Evolutionary conservation across 495 filamentous ascomycete species (phyloP).

Genomic region (Aspergillus kassunensis): DNA sequence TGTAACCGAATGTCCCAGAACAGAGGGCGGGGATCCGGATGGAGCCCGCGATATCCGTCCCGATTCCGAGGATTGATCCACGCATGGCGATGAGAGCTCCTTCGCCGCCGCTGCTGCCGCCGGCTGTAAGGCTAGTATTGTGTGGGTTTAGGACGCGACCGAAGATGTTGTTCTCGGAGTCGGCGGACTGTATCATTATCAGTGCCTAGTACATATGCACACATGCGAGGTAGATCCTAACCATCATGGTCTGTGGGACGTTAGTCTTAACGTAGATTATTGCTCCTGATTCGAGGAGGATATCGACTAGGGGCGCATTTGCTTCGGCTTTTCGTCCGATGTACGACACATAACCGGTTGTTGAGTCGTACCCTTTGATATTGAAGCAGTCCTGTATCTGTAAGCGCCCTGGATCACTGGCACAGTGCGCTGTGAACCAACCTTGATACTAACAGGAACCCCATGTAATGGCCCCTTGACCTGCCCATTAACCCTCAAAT

Average conservation of each 20-base stretch:
- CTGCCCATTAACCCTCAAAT: constrained; percentile 27
- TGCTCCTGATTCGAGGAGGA: background rate
- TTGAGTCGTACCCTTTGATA: constrained; percentile 42
- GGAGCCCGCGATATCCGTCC: constrained; percentile 57
- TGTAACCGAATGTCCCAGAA: constrained; percentile 58
- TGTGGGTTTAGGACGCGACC: constrained; percentile 52
- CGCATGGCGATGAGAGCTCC: constrained; percentile 55
- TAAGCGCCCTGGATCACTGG: background rate
- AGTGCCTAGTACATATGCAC: background rate
- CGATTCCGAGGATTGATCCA: constrained; percentile 58
- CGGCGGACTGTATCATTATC: constrained; percentile 32
- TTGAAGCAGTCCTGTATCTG: constrained; percentile 24
- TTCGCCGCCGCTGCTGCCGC: constrained; percentile 62
- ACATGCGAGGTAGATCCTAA: background rate
- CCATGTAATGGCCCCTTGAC: constrained; percentile 59
- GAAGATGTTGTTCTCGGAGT: constrained; percentile 31
- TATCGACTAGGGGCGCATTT: background rate
- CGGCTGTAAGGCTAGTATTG: constrained; percentile 47
- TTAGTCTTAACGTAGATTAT: background rate
- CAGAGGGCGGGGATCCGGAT: constrained; percentile 60
- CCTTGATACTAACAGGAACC: constrained; percentile 61
- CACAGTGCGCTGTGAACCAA: constrained; percentile 26
- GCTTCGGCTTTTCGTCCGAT: background rate
- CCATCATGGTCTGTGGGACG: background rate
- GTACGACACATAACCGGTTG: constrained; percentile 16